phyloP scores from a whole-genome alignment of 2,329 filamentous ascomycete genomes.

The Talaromyces islandicus region DNA sequence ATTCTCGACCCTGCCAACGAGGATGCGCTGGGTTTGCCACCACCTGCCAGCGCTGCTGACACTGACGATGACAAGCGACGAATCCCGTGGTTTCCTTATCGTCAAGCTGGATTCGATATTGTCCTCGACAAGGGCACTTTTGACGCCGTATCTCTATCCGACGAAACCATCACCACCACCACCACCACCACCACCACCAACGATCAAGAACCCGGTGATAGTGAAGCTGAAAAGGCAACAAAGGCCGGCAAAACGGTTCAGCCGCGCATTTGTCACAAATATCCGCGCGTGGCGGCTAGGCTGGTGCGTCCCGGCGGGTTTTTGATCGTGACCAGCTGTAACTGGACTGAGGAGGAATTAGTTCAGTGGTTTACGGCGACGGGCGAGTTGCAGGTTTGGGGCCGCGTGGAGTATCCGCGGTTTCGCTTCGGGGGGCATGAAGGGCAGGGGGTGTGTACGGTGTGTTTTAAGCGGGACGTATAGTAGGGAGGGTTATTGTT shows the following conservation, averaged over 20 bases:
- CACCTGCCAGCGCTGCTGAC: neutral
- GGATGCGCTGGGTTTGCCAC: neutral
- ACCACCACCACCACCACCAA: conserved; percentile 8
- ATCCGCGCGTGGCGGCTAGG: conserved; percentile 60
- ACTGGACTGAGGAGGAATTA: conserved; percentile 92
- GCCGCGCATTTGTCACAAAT: conserved; percentile 65
- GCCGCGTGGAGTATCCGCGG: conserved; percentile 70
- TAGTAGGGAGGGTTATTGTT: neutral
- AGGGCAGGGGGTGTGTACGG: conserved; percentile 14
- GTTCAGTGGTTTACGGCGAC: conserved; percentile 64
- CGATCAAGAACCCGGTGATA: neutral
- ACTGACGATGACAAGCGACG: conserved; percentile 2
- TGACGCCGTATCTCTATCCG: conserved; percentile 76
- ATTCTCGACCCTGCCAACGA: conserved; percentile 43
- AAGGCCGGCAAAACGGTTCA: conserved; percentile 17
- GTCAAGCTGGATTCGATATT: conserved; percentile 66
- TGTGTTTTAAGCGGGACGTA: conserved; percentile 10
- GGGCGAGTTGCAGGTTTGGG: conserved; percentile 54
- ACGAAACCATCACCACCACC: conserved; percentile 18
- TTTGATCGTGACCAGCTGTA: conserved; percentile 88
- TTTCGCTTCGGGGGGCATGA: conserved; percentile 44
- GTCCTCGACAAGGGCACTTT: conserved; percentile 98
- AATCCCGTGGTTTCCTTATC: conserved; percentile 34
- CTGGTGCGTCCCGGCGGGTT: conserved; percentile 67
- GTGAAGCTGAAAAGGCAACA: neutral